Base-by-base conservation (phyloP, 305 asterid species). In the Fraxinus angustifolia region DNA sequence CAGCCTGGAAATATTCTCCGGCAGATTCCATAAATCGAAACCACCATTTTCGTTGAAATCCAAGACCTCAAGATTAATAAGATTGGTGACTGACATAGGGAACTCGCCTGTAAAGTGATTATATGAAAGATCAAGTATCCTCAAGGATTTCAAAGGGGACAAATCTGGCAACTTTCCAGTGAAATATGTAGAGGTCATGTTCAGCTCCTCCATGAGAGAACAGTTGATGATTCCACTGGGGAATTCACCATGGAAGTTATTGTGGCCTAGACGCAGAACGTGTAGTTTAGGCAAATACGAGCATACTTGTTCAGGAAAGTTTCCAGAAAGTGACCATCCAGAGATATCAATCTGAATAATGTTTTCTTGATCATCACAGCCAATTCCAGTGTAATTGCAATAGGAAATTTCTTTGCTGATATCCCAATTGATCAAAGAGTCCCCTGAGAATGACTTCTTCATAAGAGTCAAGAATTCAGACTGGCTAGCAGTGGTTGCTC, bases 91-190 rank as follows among this genome's bases (percentile, higher is more conserved):
- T 3, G 98, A 95, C 75, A 89, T 14, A 2, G 98, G 98, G 81
- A 94, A 94, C 14, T 89, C 80, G n/a, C 99, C 98, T 0, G 88
- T 78, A 38, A 95, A 91, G 30, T 4, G 78, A 84, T 94, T 95
- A 42, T 80, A 38, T 0, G 99, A 95, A 58, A 95, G 92, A 62
- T 95, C 96, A 6, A 95, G 91, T 8, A 87, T 2, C 76, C 73
- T 84, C 75, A 95, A 40, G 30, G 90, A 86, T 8, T 76, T 78
- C 82, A 95, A 50, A 30, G 88, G 87, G 11, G 99, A 90, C 40
- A 95, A 89, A 62, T 95, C 94, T 1, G 99, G 98, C 35, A 94
- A 31, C 2, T 83, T 33, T 4, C 98, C 99, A 0, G 86, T 82
- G 78, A 88, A 86, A 58, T 84, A 31, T 4, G 82, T 10, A 26